These are phyloP conservation scores for Cyanidioschyzon merolae DNA, from an alignment of 23 red algal genomes.

Conservation along the genomic window DNA sequence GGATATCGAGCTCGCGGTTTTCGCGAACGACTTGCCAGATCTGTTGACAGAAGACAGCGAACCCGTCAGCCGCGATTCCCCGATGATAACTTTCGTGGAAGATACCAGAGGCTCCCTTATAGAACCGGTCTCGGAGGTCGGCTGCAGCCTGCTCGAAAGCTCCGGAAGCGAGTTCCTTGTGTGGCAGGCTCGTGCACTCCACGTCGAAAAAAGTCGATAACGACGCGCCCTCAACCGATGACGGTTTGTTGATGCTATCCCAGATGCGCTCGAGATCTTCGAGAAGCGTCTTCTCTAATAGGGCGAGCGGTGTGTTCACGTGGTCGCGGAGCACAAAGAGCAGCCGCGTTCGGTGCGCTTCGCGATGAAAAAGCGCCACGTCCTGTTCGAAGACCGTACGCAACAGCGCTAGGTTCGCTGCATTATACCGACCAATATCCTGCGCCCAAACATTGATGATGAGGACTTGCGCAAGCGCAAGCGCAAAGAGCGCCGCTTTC, in stretches of 20 bases:
- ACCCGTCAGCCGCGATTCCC: conserved; percentile 66
- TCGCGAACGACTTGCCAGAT: conserved; percentile 89
- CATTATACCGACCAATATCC: conserved; percentile 88
- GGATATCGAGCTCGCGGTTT: conserved; percentile 90
- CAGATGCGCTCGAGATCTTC: conserved; percentile 76
- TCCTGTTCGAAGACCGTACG: conserved; percentile 83
- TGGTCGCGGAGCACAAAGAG: conserved; percentile 93
- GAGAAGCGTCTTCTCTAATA: conserved; percentile 41
- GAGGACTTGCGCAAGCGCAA: conserved; percentile 75
- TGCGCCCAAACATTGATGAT: conserved; percentile 91
- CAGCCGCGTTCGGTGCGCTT: conserved; percentile 44
- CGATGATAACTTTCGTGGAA: conserved; percentile 58
- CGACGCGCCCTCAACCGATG: conserved; percentile 23
- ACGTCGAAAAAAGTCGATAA: conserved; percentile 74
- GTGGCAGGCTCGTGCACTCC: conserved; percentile 67
- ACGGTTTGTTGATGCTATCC: conserved; percentile 67
- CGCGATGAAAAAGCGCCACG: conserved; percentile 66
- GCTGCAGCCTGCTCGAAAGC: conserved; percentile 37
- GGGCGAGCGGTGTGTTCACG: conserved; percentile 60
- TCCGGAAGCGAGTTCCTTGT: conserved; percentile 53
- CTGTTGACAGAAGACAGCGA: conserved; percentile 46
- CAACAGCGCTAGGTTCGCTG: conserved; percentile 75
- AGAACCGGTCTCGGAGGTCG: conserved; percentile 41
- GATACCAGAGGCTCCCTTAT: conserved; percentile 23
- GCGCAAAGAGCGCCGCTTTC: conserved; percentile 83